Evolutionary conservation across 345 rosid genomes (phyloP), one percentile per base, ranked within the genome.

Genomic region (Microcos paniculata): DNA sequence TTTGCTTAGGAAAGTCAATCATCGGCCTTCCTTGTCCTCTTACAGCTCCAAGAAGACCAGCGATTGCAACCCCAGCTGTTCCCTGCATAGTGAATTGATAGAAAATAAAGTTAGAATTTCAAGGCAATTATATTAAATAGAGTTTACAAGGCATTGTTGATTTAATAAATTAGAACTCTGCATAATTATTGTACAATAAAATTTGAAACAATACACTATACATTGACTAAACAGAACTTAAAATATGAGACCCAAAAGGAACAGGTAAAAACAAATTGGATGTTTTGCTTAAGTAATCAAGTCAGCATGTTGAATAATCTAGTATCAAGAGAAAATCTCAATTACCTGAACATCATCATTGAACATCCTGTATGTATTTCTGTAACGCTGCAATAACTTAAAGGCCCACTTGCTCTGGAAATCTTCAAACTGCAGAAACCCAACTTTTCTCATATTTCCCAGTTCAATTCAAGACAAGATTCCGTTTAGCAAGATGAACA

Each of bases 361-460:
- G 78, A 96, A 96, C 99, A 96, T 96, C 80, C 98, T 87, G 74
- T 91, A 88, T 33, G 82, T 78, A 80, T 79, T 79, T 86, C 99
- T 90, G 70, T 91, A 96, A 30, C 96, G 87, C 90, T 91, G 98
- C 88, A 96, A 83, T 78, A 96, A 83, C 89, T 93, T 93, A 86
- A 96, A 91, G 58, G 99, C 99, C 99, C 99, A 96, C 86, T 96
- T 96, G 93, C 99, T 96, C 84, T 96, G 98, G 83, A 96, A 96
- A 88, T 96, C 99, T 86, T 96, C 99, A 82, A 96, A 96, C 98
- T 96, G 86, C 79, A 82, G 67, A 76, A 67, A 76, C 69, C 57
- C 24, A 62, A 64, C 45, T 59, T 23, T 49, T 45, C 70, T 58
- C 79, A 63, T 35, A 74, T 69, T 56, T 56, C 28, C 55, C 26